Percentiles rank a stretch among this genome's conserved stretches.
phyloP scores from a whole-genome alignment of 495 filamentous ascomycete genomes.

The Podospora fimiseda region DNA sequence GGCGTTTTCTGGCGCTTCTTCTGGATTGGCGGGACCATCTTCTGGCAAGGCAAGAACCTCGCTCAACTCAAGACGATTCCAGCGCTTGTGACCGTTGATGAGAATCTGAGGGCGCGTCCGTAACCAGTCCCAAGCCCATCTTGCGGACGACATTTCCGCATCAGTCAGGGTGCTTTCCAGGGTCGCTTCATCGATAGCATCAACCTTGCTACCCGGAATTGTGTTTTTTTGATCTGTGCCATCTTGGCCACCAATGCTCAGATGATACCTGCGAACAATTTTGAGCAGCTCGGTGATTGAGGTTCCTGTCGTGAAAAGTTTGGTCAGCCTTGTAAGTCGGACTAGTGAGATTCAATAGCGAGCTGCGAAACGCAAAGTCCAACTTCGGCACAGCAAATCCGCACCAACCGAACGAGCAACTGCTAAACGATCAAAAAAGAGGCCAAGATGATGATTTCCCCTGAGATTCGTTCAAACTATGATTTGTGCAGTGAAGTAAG shows the following conservation, averaged over 20 bases:
- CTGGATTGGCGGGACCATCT: slow-evolving; percentile 10
- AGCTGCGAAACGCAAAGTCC: not conserved
- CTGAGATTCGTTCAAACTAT: not conserved
- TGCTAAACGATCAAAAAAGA: not conserved
- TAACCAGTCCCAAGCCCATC: slow-evolving; percentile 43
- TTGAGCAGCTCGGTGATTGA: slow-evolving; percentile 21
- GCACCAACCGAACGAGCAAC: not conserved
- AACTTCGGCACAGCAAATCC: not conserved
- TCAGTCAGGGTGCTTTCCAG: slow-evolving; percentile 17
- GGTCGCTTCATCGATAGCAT: slow-evolving; percentile 8
- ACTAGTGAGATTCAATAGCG: not conserved
- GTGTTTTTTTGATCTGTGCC: slow-evolving; percentile 3
- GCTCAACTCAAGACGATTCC: slow-evolving; percentile 35
- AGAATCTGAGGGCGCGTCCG: slow-evolving; percentile 36
- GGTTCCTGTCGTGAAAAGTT: slow-evolving; percentile 19
- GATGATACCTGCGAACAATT: slow-evolving; percentile 27
- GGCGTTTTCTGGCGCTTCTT: not conserved
- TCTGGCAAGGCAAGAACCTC: slow-evolving; percentile 39
- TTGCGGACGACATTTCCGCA: slow-evolving; percentile 28
- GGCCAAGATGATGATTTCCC: not conserved
- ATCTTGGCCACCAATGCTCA: slow-evolving; percentile 9
- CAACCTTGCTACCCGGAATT: not conserved
- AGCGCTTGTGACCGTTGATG: slow-evolving; percentile 34
- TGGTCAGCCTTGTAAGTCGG: slow-evolving; percentile 7
- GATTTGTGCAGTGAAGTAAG: not conserved